Percentiles rank a stretch among this genome's conserved stretches.
Evolutionary conservation across 108 stramenopile species (phyloP).

Genomic region (Fragilaria crotonensis): DNA sequence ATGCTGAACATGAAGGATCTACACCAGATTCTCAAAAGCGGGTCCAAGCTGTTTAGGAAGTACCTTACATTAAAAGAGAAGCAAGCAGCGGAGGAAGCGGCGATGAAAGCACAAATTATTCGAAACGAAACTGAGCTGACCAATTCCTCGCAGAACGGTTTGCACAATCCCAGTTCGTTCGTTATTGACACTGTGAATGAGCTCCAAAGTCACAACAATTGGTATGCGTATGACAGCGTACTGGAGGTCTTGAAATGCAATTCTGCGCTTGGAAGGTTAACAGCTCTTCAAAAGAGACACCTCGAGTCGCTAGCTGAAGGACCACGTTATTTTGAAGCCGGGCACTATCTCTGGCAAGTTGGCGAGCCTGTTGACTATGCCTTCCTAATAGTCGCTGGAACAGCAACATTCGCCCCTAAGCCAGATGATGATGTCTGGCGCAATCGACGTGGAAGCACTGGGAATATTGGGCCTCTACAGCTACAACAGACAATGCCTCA

Average conservation of each 20-base stretch:
- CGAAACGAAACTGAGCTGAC: slow-evolving; percentile 11
- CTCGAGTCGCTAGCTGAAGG: slow-evolving; percentile 61
- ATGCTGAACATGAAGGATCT: slow-evolving; percentile 60
- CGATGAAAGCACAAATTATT: slow-evolving; percentile 25
- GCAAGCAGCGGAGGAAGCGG: slow-evolving; percentile 34
- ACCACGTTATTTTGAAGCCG: slow-evolving; percentile 34
- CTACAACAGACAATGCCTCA: too few species aligned
- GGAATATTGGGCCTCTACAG: slow-evolving; percentile 9
- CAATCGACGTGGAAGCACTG: slow-evolving; percentile 15
- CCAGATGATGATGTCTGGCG: not conserved
- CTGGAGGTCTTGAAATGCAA: slow-evolving; percentile 44
- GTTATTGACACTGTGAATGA: not conserved
- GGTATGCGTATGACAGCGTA: slow-evolving; percentile 23
- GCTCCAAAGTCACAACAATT: slow-evolving; percentile 5
- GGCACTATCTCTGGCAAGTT: slow-evolving; percentile 39
- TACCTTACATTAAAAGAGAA: slow-evolving; percentile 55
- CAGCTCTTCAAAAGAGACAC: slow-evolving; percentile 57
- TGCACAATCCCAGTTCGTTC: not conserved
- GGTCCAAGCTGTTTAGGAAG: slow-evolving; percentile 63
- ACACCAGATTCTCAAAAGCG: slow-evolving; percentile 60
- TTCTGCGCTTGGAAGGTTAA: slow-evolving; percentile 49
- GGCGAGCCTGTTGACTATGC: slow-evolving; percentile 57
- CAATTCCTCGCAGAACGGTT: slow-evolving; percentile 4
- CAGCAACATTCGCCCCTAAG: slow-evolving; percentile 44
- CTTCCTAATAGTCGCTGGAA: slow-evolving; percentile 56